Percentiles rank a stretch among this genome's conserved stretches.
Evolutionary conservation across 1,284 basidiomycete species (phyloP).

Genomic region (Ceratobasidium sp.): DNA sequence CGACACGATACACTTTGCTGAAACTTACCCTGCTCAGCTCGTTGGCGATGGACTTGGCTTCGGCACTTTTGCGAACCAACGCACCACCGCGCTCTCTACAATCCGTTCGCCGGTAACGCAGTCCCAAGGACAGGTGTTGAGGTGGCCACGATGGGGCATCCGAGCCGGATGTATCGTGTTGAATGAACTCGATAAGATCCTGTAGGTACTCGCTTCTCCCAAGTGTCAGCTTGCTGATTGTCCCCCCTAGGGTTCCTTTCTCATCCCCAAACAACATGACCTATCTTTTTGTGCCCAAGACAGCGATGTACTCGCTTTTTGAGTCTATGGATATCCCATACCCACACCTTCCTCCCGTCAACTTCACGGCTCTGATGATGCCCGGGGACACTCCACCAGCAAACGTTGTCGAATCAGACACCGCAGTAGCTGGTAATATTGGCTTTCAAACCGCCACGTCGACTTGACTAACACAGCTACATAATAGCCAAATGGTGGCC

Average conservation of each 20-base stretch:
- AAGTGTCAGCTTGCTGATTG: neutral
- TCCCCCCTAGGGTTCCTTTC: neutral
- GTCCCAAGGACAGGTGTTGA: neutral
- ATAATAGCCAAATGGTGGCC: slow-evolving; percentile 33
- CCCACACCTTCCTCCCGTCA: slow-evolving; percentile 3
- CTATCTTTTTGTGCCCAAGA: slow-evolving; percentile 32
- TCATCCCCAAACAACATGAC: slow-evolving; percentile 22
- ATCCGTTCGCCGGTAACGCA: neutral
- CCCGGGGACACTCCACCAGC: slow-evolving; percentile 1
- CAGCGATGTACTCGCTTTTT: slow-evolving; percentile 29
- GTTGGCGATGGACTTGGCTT: neutral
- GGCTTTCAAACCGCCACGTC: neutral
- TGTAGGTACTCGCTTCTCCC: neutral
- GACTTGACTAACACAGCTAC: neutral
- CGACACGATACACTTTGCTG: slow-evolving; percentile 19
- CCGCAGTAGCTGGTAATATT: slow-evolving; percentile 3
- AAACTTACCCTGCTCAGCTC: slow-evolving; percentile 29
- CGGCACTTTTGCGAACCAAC: slow-evolving; percentile 23
- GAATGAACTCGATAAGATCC: neutral
- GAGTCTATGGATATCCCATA: slow-evolving; percentile 19
- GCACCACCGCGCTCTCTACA: neutral
- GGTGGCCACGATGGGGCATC: slow-evolving; percentile 36
- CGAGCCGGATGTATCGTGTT: slow-evolving; percentile 15
- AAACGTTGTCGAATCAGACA: slow-evolving; percentile 7
- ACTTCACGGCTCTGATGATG: slow-evolving; percentile 20